A percentile compares a stretch with the other conserved stretches of the same genome.
phyloP scores from a whole-genome alignment of 2,329 filamentous ascomycete species.

The Epichloe gansuensis region DNA sequence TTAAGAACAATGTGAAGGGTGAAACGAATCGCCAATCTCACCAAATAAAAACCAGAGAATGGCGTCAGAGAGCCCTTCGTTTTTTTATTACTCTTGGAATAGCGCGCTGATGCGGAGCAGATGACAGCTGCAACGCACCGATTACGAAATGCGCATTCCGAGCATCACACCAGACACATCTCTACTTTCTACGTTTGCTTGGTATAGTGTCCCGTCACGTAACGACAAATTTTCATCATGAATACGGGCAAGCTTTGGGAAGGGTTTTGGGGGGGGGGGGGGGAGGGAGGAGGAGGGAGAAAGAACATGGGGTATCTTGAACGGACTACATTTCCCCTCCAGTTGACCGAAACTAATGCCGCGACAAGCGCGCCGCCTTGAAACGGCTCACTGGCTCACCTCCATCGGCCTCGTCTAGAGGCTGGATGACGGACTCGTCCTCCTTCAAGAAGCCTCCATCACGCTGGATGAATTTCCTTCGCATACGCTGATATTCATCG shows the following conservation, averaged over 20 bases:
- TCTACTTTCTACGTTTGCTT: constrained; percentile 7
- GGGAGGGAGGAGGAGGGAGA: not conserved
- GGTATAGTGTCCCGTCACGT: not conserved
- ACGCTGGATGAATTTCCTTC: constrained; percentile 70
- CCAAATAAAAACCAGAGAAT: constrained; percentile 13
- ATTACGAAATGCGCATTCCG: constrained; percentile 30
- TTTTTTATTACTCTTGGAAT: constrained; percentile 40
- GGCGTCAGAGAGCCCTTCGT: constrained; percentile 51
- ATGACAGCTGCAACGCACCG: constrained; percentile 40
- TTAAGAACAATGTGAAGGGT: constrained; percentile 38
- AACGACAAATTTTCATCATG: not conserved
- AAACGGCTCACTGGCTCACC: constrained; percentile 58
- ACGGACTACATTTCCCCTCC: constrained; percentile 1
- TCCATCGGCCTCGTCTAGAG: constrained; percentile 54
- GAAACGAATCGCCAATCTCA: constrained; percentile 51
- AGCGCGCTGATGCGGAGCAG: constrained; percentile 40
- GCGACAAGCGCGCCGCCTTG: constrained; percentile 54
- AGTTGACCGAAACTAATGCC: constrained; percentile 23
- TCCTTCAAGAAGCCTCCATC: constrained; percentile 71
- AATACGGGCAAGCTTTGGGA: not conserved
- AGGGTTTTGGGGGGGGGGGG: too few species aligned
- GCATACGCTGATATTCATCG: constrained; percentile 67
- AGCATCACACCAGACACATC: not conserved
- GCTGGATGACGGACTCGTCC: constrained; percentile 52
- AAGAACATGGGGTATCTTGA: not conserved